These are phyloP conservation scores for Cupressus sempervirens DNA, from an alignment of 75 land plant species.

Conservation along the genomic window DNA sequence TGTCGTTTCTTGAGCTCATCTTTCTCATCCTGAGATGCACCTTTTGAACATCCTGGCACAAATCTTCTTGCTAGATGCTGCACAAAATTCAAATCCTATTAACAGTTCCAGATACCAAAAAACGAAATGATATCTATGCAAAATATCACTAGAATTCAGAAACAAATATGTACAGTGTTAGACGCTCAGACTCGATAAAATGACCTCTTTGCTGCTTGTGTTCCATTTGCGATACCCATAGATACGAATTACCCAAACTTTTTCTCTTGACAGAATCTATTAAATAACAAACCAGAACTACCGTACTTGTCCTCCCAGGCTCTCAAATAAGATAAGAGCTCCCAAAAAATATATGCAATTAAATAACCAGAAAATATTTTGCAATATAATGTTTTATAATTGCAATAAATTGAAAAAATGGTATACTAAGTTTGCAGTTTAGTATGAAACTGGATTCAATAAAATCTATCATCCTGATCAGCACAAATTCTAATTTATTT, in stretches of 20 bases:
- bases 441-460: not conserved
- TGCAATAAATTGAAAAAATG: not conserved
- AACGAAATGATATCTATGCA: not conserved
- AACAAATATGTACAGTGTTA: not conserved
- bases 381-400: not conserved
- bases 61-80: constrained; percentile 51
- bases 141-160: not conserved
- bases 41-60: constrained; percentile 28
- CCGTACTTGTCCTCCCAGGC: not conserved
- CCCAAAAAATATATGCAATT: not conserved
- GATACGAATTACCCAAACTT: not conserved
- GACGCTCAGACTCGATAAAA: not conserved
- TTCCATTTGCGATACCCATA: not conserved
- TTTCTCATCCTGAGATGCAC: constrained; percentile 19
- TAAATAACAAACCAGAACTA: not conserved
- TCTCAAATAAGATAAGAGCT: not conserved
- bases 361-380: not conserved
- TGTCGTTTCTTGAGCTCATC: constrained; percentile 53
- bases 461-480: not conserved
- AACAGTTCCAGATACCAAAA: not conserved
- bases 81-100: constrained; percentile 15
- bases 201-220: not conserved
- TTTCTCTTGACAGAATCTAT: not conserved
- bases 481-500: not conserved
- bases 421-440: not conserved